Evolutionary conservation across 2,329 filamentous ascomycete species (phyloP).

Genomic region (Ascochyta koolunga): DNA sequence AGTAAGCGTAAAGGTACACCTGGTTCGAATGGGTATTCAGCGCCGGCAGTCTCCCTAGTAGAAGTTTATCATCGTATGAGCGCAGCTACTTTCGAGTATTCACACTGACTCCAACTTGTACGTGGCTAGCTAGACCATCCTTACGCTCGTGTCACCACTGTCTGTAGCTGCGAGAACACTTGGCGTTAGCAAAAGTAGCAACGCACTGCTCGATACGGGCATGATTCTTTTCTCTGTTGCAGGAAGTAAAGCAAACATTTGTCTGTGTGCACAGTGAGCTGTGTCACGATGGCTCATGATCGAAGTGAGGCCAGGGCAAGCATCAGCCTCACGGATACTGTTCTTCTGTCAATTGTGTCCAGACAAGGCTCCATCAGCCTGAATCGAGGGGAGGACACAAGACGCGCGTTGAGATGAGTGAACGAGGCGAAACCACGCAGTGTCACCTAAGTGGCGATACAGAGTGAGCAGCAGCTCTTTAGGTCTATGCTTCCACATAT

Average conservation of each 20-base stretch:
- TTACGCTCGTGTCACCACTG: neutral
- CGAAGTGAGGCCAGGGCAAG: neutral
- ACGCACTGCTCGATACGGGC: neutral
- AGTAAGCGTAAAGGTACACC: too few species aligned
- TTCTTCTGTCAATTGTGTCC: neutral
- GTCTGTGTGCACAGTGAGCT: neutral
- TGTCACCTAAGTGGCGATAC: slow-evolving; percentile 11
- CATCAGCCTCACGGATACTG: neutral
- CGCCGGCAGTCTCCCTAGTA: too few species aligned
- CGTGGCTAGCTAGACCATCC: too few species aligned
- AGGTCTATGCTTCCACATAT: slow-evolving; percentile 5
- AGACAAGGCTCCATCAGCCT: neutral
- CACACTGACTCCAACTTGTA: neutral
- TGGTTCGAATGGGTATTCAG: too few species aligned
- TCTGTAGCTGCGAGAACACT: neutral
- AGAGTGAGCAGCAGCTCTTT: slow-evolving; percentile 10
- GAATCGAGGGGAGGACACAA: neutral
- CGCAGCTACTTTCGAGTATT: neutral
- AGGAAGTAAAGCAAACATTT: neutral
- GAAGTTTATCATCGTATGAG: too few species aligned
- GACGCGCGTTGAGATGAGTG: neutral
- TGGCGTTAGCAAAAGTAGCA: neutral
- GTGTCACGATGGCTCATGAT: slow-evolving; percentile 2
- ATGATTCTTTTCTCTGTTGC: neutral
- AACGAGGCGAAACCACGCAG: slow-evolving; percentile 7